phyloP scores from a whole-genome alignment of 371 early-diverging fungal species.

The Mortierella polycephala region DNA sequence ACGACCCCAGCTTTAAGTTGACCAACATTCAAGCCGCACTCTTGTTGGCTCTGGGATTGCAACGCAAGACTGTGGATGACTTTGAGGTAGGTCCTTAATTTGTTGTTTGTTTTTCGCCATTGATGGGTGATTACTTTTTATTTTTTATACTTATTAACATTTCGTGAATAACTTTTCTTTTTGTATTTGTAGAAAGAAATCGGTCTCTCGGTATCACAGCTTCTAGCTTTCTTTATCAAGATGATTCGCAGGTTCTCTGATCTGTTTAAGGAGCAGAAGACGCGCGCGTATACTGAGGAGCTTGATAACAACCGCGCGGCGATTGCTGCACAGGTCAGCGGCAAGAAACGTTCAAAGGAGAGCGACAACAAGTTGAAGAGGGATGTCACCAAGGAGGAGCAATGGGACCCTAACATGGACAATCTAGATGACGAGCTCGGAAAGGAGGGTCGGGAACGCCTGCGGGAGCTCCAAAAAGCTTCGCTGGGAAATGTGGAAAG shows the following conservation, averaged over 20 bases:
- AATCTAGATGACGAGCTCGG: slow-evolving; percentile 83
- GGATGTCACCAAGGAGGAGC: slow-evolving; percentile 77
- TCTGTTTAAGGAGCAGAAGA: slow-evolving; percentile 70
- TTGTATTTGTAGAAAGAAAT: slow-evolving; percentile 70
- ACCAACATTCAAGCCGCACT: slow-evolving; percentile 91
- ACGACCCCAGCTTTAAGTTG: slow-evolving; percentile 66
- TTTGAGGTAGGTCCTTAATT: slow-evolving; percentile 63
- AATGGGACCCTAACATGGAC: slow-evolving; percentile 87
- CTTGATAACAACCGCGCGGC: slow-evolving; percentile 29
- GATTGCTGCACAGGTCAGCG: slow-evolving; percentile 20
- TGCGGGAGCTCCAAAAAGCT: slow-evolving; percentile 84
- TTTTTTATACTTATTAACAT: background rate
- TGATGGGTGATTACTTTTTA: background rate
- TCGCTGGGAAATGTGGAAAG: slow-evolving; percentile 83
- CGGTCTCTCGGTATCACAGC: slow-evolving; percentile 83
- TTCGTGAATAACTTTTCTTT: background rate
- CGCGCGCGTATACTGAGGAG: slow-evolving; percentile 45
- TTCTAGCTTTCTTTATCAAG: slow-evolving; percentile 95
- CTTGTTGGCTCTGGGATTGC: slow-evolving; percentile 89
- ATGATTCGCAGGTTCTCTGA: slow-evolving; percentile 81
- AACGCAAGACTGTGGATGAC: slow-evolving; percentile 90
- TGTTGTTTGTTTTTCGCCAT: background rate
- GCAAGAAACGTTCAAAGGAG: slow-evolving; percentile 15
- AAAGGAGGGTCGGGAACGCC: slow-evolving; percentile 79
- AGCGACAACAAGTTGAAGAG: slow-evolving; percentile 59